Evolutionary conservation across 179 eudicot species (phyloP), one percentile per base, ranked within the genome.

Genomic region (Camellia oleifera): DNA sequence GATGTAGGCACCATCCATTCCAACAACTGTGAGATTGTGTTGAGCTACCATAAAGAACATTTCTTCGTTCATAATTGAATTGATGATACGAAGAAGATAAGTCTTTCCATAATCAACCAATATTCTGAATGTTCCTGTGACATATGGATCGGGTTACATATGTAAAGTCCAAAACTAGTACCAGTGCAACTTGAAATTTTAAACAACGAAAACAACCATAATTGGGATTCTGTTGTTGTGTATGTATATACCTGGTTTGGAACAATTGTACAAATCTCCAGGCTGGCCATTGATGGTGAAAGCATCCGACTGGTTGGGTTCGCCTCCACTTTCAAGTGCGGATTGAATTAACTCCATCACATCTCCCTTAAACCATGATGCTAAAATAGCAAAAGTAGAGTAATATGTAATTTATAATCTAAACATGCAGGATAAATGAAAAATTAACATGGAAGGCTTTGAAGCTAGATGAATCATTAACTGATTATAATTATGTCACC

Each of bases 231-330:
- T 48, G 7, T 48, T 4, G 7, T 48, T 32, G 40, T 32, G 40
- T 32, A 32, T 32, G 40, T 48, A 48, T 48, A 48, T 48, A 65
- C 79, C 71, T 64, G 3, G 14, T 0, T 7, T n/a, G 40, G 82
- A 80, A 76, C 82, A 80, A 4, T 10, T 26, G 73, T 64, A 73
- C 4, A 73, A 54, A 42, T 80, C 82, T 0, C 82, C 78, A 9
- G 82, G 82, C 13, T 80, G 82, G 14, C 82, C 82, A 6, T 80
- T 80, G 4, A 80, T 80, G n/a, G 75, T 71, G 57, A 42, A 81
- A 14, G 76, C 76, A 60, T 81, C 79, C 0, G 83, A 81, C 20
- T 13, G 15, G 66, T 69, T 76, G 20, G 46, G 26, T 44, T 73
- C 82, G 15, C 52, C 77, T 18, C 82, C 82, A n/a, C 14, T 73